Evolutionary conservation across 345 rosid genomes (phyloP).

Genomic region (Ceriops tagal): DNA sequence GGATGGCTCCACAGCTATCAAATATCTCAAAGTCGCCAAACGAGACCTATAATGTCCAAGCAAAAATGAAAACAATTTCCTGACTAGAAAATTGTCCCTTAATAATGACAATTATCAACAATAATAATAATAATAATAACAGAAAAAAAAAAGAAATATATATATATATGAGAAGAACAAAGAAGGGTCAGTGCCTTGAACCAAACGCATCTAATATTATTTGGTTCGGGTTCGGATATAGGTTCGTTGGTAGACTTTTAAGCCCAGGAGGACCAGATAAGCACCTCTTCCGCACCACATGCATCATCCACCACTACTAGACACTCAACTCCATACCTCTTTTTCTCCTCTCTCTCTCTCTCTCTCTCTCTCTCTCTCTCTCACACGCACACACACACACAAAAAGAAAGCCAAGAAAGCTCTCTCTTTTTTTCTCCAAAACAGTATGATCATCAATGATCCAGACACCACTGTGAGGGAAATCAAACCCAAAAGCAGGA

Average conservation of each 20-base stretch:
- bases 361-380: too few relatives aligned
- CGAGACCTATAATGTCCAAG: background rate
- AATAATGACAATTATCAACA: background rate
- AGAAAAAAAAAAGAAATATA: too few relatives aligned
- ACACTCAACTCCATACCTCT: slow-evolving; percentile 15
- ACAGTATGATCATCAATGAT: slow-evolving; percentile 29
- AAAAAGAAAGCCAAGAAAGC: background rate
- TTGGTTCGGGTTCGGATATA: slow-evolving; percentile 18
- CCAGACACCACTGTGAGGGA: slow-evolving; percentile 29
- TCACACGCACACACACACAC: too few relatives aligned
- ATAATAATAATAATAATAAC: background rate
- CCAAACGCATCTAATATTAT: slow-evolving; percentile 21
- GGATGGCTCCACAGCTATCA: background rate
- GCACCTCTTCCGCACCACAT: slow-evolving; percentile 1
- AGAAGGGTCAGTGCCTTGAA: slow-evolving; percentile 14
- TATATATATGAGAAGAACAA: background rate
- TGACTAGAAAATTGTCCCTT: too few relatives aligned
- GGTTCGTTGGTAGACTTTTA: slow-evolving; percentile 35
- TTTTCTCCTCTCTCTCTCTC: background rate
- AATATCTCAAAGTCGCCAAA: background rate
- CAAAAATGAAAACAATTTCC: background rate
- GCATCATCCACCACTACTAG: slow-evolving; percentile 17
- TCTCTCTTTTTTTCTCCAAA: background rate
- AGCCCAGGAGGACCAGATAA: slow-evolving; percentile 20
- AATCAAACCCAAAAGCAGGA: slow-evolving; percentile 54